Conservation (phyloP, 2,329 filamentous ascomycete genomes). For the Shiraia sp. region DNA sequence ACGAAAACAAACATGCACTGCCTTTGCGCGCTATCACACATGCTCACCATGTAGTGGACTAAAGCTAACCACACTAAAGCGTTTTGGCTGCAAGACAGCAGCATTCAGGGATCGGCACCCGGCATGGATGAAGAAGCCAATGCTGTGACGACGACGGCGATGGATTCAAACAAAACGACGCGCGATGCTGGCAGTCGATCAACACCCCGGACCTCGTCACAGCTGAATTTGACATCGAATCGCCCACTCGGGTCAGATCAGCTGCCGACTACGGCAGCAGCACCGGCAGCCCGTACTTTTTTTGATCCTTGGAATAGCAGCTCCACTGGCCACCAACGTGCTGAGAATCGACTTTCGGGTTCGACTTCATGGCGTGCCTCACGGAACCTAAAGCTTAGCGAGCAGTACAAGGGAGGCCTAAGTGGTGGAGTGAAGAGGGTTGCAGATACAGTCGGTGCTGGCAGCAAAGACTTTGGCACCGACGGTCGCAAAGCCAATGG, state of each 20-base stretch:
- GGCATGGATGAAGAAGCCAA: no score
- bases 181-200: conserved; percentile 19
- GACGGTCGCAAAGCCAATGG: conserved; percentile 58
- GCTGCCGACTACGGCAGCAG: conserved; percentile 8
- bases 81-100: no score
- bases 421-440: conserved; percentile 63
- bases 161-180: conserved; percentile 14
- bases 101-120: no score
- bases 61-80: conserved; percentile 19
- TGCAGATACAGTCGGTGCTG: conserved; percentile 67
- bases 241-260: conserved; percentile 5
- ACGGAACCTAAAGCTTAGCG: conserved; percentile 68
- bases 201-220: conserved; percentile 16
- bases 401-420: conserved; percentile 67
- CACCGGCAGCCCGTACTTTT: conserved; percentile 27
- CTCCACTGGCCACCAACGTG: conserved; percentile 77
- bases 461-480: conserved; percentile 59
- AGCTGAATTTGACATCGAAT: conserved; percentile 7
- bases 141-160: no score
- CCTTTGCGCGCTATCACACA: conserved; percentile 7
- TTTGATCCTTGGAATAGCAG: conserved; percentile 76
- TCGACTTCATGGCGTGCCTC: conserved; percentile 72
- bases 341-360: conserved; percentile 67
- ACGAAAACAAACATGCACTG: conserved; percentile 11
- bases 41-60: conserved; percentile 11